These are phyloP conservation scores for Tolypocladium nubicola DNA, from an alignment of 2,329 filamentous ascomycete genomes.

Conservation along the genomic window DNA sequence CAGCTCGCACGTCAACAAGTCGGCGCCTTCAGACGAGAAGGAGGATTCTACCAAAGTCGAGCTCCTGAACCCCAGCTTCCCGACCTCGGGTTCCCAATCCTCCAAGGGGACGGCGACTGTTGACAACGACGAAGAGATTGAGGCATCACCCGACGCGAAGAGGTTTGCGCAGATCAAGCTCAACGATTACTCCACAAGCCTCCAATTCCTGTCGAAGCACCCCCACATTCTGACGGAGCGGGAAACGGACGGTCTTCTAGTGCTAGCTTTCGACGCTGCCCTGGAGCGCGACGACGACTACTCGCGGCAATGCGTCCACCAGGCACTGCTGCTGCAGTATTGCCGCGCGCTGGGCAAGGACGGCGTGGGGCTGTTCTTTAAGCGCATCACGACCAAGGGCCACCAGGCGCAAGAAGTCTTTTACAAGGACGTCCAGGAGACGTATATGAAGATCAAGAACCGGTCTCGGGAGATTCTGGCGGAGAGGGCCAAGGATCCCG, in stretches of 20 bases:
- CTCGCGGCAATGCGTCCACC: conserved; percentile 81
- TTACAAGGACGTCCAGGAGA: conserved; percentile 82
- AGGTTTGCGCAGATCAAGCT: conserved; percentile 70
- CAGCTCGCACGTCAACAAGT: conserved; percentile 69
- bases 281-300: conserved; percentile 67
- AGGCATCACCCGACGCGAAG: conserved; percentile 68
- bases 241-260: conserved; percentile 82
- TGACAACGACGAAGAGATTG: conserved; percentile 62
- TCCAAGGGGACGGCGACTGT: conserved; percentile 20
- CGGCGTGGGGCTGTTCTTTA: conserved; percentile 89
- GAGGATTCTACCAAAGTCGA: conserved; percentile 48
- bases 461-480: conserved; percentile 62
- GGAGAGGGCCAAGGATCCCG: conserved; percentile 39
- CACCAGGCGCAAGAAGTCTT: conserved; percentile 90
- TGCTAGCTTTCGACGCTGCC: conserved; percentile 84
- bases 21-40: conserved; percentile 33
- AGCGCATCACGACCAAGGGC: conserved; percentile 78
- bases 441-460: conserved; percentile 70
- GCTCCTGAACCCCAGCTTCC: conserved; percentile 60
- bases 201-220: conserved; percentile 70
- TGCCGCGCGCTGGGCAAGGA: conserved; percentile 82
- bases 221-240: conserved; percentile 70
- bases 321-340: conserved; percentile 87
- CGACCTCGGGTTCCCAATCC: conserved; percentile 2
- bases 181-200: conserved; percentile 61